These are phyloP conservation scores for Leishmania amazonensis DNA, from an alignment of 208 protist species.

Conservation along the genomic window DNA sequence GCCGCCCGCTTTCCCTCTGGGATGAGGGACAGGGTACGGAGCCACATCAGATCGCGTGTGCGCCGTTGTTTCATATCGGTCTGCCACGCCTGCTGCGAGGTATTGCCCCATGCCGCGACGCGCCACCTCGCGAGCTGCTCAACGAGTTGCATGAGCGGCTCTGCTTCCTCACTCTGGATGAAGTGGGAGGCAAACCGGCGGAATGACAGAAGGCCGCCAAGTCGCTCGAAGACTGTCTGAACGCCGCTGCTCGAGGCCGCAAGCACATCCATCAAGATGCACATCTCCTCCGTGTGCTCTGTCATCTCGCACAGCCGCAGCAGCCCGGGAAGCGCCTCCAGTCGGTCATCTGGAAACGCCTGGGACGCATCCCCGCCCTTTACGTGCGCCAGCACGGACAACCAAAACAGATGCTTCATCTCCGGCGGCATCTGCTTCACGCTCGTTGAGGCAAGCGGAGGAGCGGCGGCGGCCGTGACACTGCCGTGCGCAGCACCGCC, in stretches of 20 bases:
- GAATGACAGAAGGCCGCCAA: conserved; percentile 68
- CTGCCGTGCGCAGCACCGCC: conserved; percentile 13
- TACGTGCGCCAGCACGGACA: conserved; percentile 62
- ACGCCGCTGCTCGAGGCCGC: conserved; percentile 52
- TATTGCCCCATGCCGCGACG: conserved; percentile 47
- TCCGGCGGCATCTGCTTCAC: conserved; percentile 67
- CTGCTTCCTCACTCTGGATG: conserved; percentile 32
- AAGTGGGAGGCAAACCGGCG: conserved; percentile 61
- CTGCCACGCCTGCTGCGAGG: conserved; percentile 71
- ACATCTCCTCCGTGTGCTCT: conserved; percentile 57
- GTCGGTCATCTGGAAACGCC: conserved; percentile 68
- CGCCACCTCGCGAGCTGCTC: conserved; percentile 59
- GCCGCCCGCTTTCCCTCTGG: conserved; percentile 44
- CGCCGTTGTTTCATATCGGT: conserved; percentile 49
- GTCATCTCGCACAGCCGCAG: conserved; percentile 78
- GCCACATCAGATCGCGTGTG: conserved; percentile 61
- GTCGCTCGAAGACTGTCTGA: conserved; percentile 65
- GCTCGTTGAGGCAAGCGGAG: conserved; percentile 25
- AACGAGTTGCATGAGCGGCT: conserved; percentile 58
- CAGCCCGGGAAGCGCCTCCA: conserved; percentile 52
- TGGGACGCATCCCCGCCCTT: conserved; percentile 47
- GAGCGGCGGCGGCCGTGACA: conserved; percentile 11
- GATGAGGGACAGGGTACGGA: conserved; percentile 53
- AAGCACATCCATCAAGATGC: conserved; percentile 59
- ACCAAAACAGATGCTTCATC: conserved; percentile 75